phyloP scores from a whole-genome alignment of 1,139 yeast species.

The Meyerozyma guilliermondii region DNA sequence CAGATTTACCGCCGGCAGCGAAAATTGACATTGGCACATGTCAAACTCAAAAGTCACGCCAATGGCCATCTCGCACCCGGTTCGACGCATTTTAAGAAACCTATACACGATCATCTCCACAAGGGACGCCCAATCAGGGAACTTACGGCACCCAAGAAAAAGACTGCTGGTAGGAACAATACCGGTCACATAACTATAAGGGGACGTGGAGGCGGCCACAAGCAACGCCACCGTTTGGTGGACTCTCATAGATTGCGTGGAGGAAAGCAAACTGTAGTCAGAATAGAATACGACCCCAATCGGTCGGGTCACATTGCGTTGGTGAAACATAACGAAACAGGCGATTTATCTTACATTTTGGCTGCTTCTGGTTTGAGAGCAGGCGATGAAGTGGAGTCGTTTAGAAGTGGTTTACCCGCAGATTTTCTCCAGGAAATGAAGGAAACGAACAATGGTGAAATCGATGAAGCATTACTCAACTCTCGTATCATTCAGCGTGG shows the following conservation, averaged over 20 bases:
- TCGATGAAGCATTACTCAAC: constrained; percentile 88
- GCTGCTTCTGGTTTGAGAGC: constrained; percentile 92
- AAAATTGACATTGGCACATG: constrained; percentile 64
- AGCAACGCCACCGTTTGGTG: constrained; percentile 76
- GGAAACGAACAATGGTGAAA: constrained; percentile 58
- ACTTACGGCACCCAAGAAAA: constrained; percentile 69
- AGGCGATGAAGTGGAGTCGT: constrained; percentile 88
- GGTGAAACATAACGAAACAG: constrained; percentile 58
- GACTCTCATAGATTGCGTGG: constrained; percentile 65
- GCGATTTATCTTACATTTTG: constrained; percentile 67
- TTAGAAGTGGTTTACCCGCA: constrained; percentile 81
- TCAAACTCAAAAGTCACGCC: constrained; percentile 68
- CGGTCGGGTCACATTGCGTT: constrained; percentile 93
- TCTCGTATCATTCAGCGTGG: constrained; percentile 90
- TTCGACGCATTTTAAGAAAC: constrained; percentile 82
- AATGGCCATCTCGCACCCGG: constrained; percentile 78
- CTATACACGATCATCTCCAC: constrained; percentile 81
- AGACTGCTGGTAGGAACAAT: constrained; percentile 85
- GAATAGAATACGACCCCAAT: constrained; percentile 96
- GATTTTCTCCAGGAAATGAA: constrained; percentile 69
- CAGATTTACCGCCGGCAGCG: constrained; percentile 65
- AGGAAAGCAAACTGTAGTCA: constrained; percentile 74
- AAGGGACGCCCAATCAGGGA: constrained; percentile 78
- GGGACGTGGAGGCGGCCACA: constrained; percentile 97
- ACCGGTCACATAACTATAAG: constrained; percentile 86